phyloP scores from a whole-genome alignment of 202 grass and related monocot genomes.

The Alloteropsis angusta region DNA sequence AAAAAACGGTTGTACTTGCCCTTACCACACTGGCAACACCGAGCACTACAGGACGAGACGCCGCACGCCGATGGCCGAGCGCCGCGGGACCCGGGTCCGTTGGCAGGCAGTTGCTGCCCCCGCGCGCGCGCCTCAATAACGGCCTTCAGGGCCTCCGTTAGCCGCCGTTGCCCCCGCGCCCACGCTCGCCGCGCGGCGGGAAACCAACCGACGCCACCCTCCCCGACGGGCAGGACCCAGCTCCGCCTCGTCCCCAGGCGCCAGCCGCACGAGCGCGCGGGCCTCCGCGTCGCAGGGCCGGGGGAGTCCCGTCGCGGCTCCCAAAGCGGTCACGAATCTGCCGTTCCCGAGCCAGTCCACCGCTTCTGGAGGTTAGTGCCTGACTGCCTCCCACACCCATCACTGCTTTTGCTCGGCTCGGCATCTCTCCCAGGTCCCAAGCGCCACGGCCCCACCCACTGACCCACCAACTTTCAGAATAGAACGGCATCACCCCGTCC shows the following conservation, averaged over 20 bases:
- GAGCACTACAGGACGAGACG: neutral
- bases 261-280: neutral
- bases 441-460: neutral
- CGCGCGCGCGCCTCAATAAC: neutral
- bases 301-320: neutral
- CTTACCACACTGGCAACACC: too few relatives aligned
- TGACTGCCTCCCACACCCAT: neutral
- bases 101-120: neutral
- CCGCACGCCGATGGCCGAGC: neutral
- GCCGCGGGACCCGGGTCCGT: neutral
- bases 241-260: neutral
- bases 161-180: too few relatives aligned
- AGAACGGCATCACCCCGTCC: neutral
- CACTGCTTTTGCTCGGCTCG: neutral
- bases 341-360: slow-evolving; percentile 16
- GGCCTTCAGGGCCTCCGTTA: neutral
- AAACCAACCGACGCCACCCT: too few relatives aligned
- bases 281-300: neutral
- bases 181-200: too few relatives aligned
- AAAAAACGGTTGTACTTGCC: too few relatives aligned
- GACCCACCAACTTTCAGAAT: neutral
- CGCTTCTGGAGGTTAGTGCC: slow-evolving; percentile 2
- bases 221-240: neutral
- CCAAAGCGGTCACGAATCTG: slow-evolving; percentile 4
- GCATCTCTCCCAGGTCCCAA: neutral